These are phyloP conservation scores for Mimosa bimucronata DNA, from an alignment of 306 rosid genomes.

Conservation along the genomic window DNA sequence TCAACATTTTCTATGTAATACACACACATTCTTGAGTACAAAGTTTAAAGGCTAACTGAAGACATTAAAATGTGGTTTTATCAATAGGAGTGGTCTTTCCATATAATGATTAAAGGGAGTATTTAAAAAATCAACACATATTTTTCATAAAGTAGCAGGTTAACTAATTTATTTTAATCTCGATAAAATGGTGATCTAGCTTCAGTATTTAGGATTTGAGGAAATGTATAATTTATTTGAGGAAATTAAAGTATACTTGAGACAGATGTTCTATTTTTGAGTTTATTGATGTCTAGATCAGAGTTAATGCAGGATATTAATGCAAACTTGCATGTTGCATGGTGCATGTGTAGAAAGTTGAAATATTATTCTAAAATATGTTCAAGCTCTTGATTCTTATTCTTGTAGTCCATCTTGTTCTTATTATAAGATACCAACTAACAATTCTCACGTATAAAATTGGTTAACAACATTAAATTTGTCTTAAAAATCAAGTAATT, in stretches of 20 bases:
- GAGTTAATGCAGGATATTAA: not conserved
- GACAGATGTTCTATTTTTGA: slow-evolving; percentile 36
- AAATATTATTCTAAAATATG: not conserved
- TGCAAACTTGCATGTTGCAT: not conserved
- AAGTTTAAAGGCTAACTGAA: too few relatives aligned
- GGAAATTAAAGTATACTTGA: slow-evolving; percentile 7
- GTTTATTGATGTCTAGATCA: slow-evolving; percentile 31
- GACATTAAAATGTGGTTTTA: too few relatives aligned
- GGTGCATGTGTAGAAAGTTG: not conserved
- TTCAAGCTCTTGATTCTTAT: not conserved
- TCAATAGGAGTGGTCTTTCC: too few relatives aligned
- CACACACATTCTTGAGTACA: too few relatives aligned
- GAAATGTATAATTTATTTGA: slow-evolving; percentile 5
- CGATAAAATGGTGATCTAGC: not conserved
- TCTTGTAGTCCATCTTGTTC: not conserved
- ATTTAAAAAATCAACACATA: too few relatives aligned
- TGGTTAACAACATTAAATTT: too few relatives aligned
- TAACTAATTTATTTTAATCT: not conserved
- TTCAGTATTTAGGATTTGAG: not conserved
- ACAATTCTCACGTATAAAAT: too few relatives aligned
- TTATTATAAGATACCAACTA: too few relatives aligned
- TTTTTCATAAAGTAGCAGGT: not conserved
- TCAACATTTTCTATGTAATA: slow-evolving; percentile 12
- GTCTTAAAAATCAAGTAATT: too few relatives aligned
- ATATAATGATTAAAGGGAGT: not conserved